phyloP scores from a whole-genome alignment of 345 rosid species.

The Melastoma malabathricum region DNA sequence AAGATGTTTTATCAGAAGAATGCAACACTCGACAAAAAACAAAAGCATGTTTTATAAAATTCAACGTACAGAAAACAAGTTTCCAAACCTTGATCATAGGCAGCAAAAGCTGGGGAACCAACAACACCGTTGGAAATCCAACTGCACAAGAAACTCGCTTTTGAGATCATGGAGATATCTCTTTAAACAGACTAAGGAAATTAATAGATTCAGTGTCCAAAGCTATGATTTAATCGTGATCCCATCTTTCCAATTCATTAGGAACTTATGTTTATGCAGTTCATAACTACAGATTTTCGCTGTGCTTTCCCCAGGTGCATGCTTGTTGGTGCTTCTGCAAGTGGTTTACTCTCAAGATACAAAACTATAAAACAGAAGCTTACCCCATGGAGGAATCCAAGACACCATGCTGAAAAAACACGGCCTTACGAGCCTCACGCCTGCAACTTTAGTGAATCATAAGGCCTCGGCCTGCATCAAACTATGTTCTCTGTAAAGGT shows the following conservation, averaged over 20 bases:
- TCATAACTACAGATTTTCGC: too few relatives aligned
- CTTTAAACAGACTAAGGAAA: conserved; percentile 1
- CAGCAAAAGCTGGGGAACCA: conserved; percentile 98
- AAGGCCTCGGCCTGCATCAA: conserved; percentile 10
- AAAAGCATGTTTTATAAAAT: background rate
- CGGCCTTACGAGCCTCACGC: conserved; percentile 81
- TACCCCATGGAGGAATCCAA: conserved; percentile 97
- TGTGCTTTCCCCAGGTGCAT: too few relatives aligned
- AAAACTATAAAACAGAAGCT: conserved; percentile 8
- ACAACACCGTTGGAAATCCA: conserved; percentile 95
- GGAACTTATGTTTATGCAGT: too few relatives aligned
- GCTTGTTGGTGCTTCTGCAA: too few relatives aligned
- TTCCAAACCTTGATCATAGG: conserved; percentile 77
- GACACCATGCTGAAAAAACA: conserved; percentile 84
- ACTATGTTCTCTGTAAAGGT: conserved; percentile 9
- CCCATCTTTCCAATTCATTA: too few relatives aligned
- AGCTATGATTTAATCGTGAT: background rate
- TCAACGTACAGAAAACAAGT: background rate
- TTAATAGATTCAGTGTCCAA: background rate
- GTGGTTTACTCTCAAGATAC: too few relatives aligned
- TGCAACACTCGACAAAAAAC: background rate
- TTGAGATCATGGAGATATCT: background rate
- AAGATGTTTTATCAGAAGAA: background rate
- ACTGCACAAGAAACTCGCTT: conserved; percentile 19
- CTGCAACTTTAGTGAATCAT: conserved; percentile 22